These are phyloP conservation scores for Papiliotrema fonsecae DNA, from an alignment of 1,284 basidiomycete species.

Conservation along the genomic window DNA sequence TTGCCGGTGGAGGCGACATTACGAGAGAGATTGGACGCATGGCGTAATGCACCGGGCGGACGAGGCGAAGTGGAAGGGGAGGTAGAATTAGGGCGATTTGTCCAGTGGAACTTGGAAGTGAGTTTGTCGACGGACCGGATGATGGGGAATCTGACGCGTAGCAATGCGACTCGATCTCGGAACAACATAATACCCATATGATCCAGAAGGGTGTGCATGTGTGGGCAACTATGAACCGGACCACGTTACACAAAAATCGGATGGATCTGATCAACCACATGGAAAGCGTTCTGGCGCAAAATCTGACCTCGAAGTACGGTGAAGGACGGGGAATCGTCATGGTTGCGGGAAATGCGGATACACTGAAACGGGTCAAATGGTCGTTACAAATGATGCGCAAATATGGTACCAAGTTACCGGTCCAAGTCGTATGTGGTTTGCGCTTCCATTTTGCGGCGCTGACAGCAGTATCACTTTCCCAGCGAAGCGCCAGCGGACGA, in stretches of 20 bases:
- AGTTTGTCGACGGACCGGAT: conserved; percentile 3
- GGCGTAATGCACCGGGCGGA: conserved; percentile 48
- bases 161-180: conserved; percentile 37
- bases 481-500: conserved; percentile 43
- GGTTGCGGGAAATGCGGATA: conserved; percentile 53
- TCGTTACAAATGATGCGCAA: conserved; percentile 45
- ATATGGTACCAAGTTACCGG: conserved; percentile 45
- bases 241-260: conserved; percentile 34
- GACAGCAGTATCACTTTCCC: conserved; percentile 46
- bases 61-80: conserved; percentile 37
- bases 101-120: conserved; percentile 44
- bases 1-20: conserved; percentile 45
- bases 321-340: conserved; percentile 49
- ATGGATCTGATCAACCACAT: conserved; percentile 43
- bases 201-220: conserved; percentile 36
- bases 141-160: conserved; percentile 8
- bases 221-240: conserved; percentile 44
- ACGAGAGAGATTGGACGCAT: conserved; percentile 45
- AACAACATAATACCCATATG: conserved; percentile 47
- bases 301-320: conserved; percentile 22
- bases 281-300: conserved; percentile 23
- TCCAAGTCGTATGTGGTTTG: conserved; percentile 37
- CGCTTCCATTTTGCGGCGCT: conserved; percentile 1
- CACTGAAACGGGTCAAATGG: conserved; percentile 47
- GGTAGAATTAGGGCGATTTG: conserved; percentile 44